Percentiles rank a stretch among this genome's conserved stretches.
These are phyloP conservation scores for Macrotyloma uniflorum DNA, from an alignment of 306 rosid species.

Conservation along the genomic window DNA sequence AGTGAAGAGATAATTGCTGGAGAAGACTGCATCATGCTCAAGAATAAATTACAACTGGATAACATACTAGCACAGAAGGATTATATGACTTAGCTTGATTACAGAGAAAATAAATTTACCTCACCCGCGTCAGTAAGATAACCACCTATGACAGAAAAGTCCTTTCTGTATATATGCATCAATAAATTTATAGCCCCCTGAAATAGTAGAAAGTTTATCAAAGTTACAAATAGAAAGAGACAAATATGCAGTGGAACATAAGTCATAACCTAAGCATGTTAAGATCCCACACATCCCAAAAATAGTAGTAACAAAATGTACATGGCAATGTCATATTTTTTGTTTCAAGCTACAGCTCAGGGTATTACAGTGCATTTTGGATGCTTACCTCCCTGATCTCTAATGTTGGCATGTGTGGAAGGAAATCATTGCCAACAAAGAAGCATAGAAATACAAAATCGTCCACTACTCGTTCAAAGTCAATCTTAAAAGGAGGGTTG, in stretches of 20 bases:
- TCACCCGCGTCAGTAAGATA: conserved; percentile 83
- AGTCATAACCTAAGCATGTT: conserved; percentile 18
- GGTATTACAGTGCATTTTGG: conserved; percentile 17
- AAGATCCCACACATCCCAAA: neutral
- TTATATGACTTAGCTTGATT: neutral
- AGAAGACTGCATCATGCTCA: neutral
- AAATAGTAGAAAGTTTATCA: conserved; percentile 30
- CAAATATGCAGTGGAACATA: neutral
- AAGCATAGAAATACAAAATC: conserved; percentile 88
- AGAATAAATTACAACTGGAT: neutral
- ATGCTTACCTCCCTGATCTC: conserved; percentile 81
- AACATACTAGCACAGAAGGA: neutral
- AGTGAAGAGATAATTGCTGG: neutral
- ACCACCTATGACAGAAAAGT: conserved; percentile 79
- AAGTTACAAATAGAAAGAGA: conserved; percentile 13
- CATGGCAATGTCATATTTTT: conserved; percentile 14
- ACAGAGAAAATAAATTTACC: conserved; percentile 49
- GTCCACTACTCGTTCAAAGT: conserved; percentile 73
- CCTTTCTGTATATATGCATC: conserved; percentile 78
- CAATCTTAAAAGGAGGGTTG: conserved; percentile 72
- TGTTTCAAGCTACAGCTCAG: conserved; percentile 6
- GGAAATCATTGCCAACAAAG: conserved; percentile 83
- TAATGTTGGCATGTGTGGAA: conserved; percentile 85
- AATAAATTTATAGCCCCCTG: conserved; percentile 86
- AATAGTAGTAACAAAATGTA: neutral